A percentile compares a stretch with the other conserved stretches of the same genome.
phyloP scores from a whole-genome alignment of 2,329 filamentous ascomycete species.

The Colletotrichum musicola region DNA sequence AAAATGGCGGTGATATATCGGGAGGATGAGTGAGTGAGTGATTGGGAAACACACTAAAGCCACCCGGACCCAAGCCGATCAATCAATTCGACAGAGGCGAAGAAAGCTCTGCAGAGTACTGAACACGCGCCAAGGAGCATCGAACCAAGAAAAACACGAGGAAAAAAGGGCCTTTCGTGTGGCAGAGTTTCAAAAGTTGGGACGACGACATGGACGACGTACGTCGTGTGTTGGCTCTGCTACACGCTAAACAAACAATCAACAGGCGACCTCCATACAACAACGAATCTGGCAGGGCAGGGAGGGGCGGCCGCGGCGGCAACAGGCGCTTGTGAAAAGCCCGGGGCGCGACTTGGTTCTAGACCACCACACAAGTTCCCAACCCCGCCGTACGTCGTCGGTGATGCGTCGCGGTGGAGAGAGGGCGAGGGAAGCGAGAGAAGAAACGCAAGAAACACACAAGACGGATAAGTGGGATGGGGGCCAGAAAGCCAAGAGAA shows the following conservation, averaged over 20 bases:
- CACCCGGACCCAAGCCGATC: constrained; percentile 23
- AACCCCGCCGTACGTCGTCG: constrained; percentile 1
- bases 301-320: too few relatives aligned
- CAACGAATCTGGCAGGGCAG: not conserved
- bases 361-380: constrained; percentile 7
- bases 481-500: too few relatives aligned
- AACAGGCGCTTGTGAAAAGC: not conserved
- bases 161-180: constrained; percentile 22
- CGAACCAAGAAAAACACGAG: not conserved
- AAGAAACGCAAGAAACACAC: constrained; percentile 11
- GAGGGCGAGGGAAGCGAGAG: not conserved
- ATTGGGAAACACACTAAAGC: constrained; percentile 12
- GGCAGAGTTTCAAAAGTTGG: constrained; percentile 31
- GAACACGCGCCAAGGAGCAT: not conserved
- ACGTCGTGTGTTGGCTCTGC: constrained; percentile 6
- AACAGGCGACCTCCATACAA: not conserved
- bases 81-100: constrained; percentile 13
- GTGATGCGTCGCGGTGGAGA: constrained; percentile 21
- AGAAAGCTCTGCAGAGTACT: constrained; percentile 1
- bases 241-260: constrained; percentile 14
- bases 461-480: not conserved
- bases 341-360: constrained; percentile 4
- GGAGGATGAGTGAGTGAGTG: not conserved
- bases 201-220: constrained; percentile 26
- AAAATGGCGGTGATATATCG: constrained; percentile 33